Evolutionary conservation across 31 red algal species (phyloP).

Genomic region (Porphyra umbilicalis): DNA sequence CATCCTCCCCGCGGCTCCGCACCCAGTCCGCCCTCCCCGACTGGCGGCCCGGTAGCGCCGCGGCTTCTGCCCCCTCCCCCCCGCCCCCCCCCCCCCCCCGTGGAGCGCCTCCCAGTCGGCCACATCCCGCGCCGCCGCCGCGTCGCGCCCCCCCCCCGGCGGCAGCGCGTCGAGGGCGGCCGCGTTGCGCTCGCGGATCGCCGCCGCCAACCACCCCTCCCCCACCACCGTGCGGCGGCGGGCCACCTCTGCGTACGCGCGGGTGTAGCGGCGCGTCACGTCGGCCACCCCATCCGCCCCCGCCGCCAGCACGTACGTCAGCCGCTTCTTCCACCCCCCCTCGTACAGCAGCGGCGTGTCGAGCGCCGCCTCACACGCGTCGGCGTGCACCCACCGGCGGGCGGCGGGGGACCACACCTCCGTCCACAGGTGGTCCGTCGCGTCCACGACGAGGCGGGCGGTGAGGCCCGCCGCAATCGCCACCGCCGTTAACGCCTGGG

Average conservation of each 20-base stretch:
- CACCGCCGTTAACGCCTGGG: slow-evolving; percentile 67
- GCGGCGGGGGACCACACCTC: slow-evolving; percentile 41
- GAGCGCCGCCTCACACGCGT: slow-evolving; percentile 59
- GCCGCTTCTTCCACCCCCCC: slow-evolving; percentile 76
- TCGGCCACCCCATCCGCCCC: slow-evolving; percentile 41
- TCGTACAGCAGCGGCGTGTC: slow-evolving; percentile 81
- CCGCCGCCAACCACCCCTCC: slow-evolving; percentile 17
- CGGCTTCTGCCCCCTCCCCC: background rate
- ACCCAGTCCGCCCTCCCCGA: slow-evolving; percentile 53
- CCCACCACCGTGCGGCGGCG: slow-evolving; percentile 18
- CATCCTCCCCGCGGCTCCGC: slow-evolving; percentile 41
- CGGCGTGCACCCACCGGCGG: slow-evolving; percentile 73
- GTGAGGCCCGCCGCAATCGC: slow-evolving; percentile 35
- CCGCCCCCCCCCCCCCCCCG: slow-evolving; percentile 7
- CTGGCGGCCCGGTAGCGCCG: slow-evolving; percentile 36
- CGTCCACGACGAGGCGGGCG: slow-evolving; percentile 66
- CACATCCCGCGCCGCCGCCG: background rate
- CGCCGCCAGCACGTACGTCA: slow-evolving; percentile 63
- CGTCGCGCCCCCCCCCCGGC: background rate
- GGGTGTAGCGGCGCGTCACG: slow-evolving; percentile 58
- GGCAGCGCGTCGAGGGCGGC: slow-evolving; percentile 5
- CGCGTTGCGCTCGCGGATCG: slow-evolving; percentile 8
- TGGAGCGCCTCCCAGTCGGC: slow-evolving; percentile 8
- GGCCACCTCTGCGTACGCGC: slow-evolving; percentile 16
- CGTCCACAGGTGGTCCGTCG: slow-evolving; percentile 92